Evolutionary conservation across 768 basidiomycete species (phyloP), one percentile per base, ranked within the genome.

Genomic region (Trametes cingulata): DNA sequence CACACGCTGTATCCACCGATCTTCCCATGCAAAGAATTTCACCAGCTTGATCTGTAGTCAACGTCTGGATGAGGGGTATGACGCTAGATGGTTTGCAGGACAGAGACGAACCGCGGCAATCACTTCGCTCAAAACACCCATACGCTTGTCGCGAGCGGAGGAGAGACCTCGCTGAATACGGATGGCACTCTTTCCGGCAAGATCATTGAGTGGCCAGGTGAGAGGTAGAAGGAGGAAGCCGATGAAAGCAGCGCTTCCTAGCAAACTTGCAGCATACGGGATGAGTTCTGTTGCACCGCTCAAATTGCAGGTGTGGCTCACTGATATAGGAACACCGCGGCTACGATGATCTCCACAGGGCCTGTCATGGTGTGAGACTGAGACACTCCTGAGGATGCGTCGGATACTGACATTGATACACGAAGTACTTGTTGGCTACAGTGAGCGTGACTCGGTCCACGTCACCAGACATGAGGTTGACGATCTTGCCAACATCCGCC

Each of bases 401-500:
- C 19, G 48, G 48, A 33, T 22, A 58, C 75, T 20, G 59, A 85
- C 86, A 81, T 68, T 86, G 85, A 58, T 90, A 91, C 29, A 89
- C 73, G 68, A 87, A 83, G 67, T 89, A 90, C 52, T 78, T 69
- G 1, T 78, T 81, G 0, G 87, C 82, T 7, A 77, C 65, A 54
- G 80, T 83, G 74, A 78, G 77, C 2, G 84, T 74, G 56, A 88
- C 55, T 42, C 80, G 75, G 67, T 86, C 87, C 2, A 86, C 85
- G 69, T 93, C 91, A 8, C 83, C 85, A 14, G 90, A 85, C 92
- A 95, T 95, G 33, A 95, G 74, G 64, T 93, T 92, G 54, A 95
- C 91, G 52, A 95, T 91, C 72, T 95, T 94, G 13, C 94, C 94
- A 14, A 90, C 79, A 69, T 93, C 90, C 9, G 94, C 94, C 15